A percentile compares a stretch with the other conserved stretches of the same genome.
Evolutionary conservation across 768 basidiomycete genomes (phyloP).

Genomic region (Paxillus involutus): DNA sequence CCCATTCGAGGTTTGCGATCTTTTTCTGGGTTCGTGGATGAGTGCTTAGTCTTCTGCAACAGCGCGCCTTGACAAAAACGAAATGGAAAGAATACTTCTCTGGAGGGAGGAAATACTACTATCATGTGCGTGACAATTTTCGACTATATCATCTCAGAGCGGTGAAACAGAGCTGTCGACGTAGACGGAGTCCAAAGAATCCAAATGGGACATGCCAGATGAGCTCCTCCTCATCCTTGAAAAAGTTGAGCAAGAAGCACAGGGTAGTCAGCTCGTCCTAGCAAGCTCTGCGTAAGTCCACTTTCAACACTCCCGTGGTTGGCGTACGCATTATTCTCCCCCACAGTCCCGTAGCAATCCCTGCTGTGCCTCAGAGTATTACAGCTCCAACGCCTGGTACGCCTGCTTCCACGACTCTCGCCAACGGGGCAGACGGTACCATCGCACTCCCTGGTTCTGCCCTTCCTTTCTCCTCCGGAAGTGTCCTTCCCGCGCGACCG

Average conservation of each 20-base stretch:
- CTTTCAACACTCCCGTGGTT: background rate
- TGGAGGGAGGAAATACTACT: slow-evolving; percentile 88
- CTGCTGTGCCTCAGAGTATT: slow-evolving; percentile 43
- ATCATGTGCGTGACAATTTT: slow-evolving; percentile 55
- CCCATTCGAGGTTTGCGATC: slow-evolving; percentile 74
- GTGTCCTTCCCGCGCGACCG: slow-evolving; percentile 69
- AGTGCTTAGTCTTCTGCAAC: slow-evolving; percentile 11
- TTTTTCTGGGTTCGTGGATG: background rate
- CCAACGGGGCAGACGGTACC: slow-evolving; percentile 45
- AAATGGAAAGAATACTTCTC: slow-evolving; percentile 97
- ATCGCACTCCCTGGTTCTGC: slow-evolving; percentile 53
- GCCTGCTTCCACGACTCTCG: slow-evolving; percentile 38
- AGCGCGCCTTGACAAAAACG: slow-evolving; percentile 88
- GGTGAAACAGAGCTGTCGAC: slow-evolving; percentile 5
- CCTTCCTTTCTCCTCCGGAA: slow-evolving; percentile 59
- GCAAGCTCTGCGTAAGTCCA: slow-evolving; percentile 25
- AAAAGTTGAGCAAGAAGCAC: slow-evolving; percentile 78
- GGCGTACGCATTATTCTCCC: slow-evolving; percentile 7
- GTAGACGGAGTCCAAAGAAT: slow-evolving; percentile 85
- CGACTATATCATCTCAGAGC: background rate
- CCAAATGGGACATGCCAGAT: slow-evolving; percentile 97
- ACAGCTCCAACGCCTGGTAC: slow-evolving; percentile 46
- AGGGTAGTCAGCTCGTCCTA: slow-evolving; percentile 37
- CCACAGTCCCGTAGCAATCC: slow-evolving; percentile 35
- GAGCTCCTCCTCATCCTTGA: slow-evolving; percentile 84